phyloP scores from a whole-genome alignment of 306 rosid species.

The Sechiopsis laciniata region DNA sequence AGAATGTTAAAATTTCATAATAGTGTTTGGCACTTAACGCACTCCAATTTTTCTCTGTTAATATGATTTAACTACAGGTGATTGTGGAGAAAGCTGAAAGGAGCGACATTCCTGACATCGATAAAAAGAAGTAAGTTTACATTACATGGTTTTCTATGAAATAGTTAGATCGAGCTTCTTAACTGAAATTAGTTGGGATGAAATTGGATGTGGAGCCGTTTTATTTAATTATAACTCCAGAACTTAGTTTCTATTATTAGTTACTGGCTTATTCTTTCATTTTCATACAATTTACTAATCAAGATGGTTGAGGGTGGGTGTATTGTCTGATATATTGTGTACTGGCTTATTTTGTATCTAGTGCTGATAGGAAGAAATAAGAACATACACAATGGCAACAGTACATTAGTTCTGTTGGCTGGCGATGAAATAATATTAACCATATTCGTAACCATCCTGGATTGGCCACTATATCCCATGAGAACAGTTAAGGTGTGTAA shows the following conservation, averaged over 20 bases:
- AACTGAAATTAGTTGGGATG: neutral
- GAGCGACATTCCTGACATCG: constrained; percentile 76
- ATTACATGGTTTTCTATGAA: constrained; percentile 16
- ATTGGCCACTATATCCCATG: too few species aligned
- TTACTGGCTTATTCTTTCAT: neutral
- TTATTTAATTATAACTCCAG: neutral
- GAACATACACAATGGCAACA: neutral
- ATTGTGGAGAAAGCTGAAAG: constrained; percentile 90
- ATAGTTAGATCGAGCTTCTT: neutral
- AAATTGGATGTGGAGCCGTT: neutral
- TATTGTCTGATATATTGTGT: too few species aligned
- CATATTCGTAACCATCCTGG: neutral
- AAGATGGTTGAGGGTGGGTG: neutral
- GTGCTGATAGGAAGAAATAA: neutral
- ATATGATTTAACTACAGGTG: constrained; percentile 46
- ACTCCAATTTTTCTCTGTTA: constrained; percentile 17
- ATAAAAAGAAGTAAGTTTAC: constrained; percentile 77
- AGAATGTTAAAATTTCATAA: constrained; percentile 25
- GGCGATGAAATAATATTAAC: neutral
- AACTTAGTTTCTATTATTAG: too few species aligned
- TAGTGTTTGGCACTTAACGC: constrained; percentile 12
- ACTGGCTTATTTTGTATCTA: neutral
- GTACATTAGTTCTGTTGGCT: neutral
- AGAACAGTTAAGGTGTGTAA: too few species aligned
- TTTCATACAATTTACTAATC: neutral